Evolutionary conservation across 139 green algal genomes (phyloP).

Genomic region (Edaphochlamys debaryana): DNA sequence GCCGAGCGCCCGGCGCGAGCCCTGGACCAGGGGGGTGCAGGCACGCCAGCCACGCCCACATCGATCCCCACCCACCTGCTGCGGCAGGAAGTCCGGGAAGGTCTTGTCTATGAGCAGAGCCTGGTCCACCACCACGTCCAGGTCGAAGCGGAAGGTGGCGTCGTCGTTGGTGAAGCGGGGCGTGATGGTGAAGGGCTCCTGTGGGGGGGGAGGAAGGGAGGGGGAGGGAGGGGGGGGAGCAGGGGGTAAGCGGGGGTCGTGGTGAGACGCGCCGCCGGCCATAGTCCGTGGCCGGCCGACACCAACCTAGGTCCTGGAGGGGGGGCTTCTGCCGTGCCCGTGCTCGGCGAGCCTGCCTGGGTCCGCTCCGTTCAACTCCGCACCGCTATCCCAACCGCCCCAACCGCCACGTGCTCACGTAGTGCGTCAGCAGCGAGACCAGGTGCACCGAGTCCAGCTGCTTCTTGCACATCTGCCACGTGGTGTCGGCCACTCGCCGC

Average conservation of each 20-base stretch:
- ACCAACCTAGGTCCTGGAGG: no score
- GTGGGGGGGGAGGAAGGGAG: neutral
- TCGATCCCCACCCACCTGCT: neutral
- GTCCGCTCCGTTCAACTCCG: no score
- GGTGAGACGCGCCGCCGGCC: no score
- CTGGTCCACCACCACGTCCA: constrained; percentile 37
- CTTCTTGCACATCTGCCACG: constrained; percentile 33
- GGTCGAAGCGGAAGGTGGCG: constrained; percentile 24
- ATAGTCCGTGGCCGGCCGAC: no score
- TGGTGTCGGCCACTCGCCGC: constrained; percentile 26
- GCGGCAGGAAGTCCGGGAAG: constrained; percentile 35
- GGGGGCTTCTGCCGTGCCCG: no score
- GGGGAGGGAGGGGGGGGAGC: no score
- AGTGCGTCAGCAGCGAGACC: constrained; percentile 36
- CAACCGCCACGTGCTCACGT: neutral
- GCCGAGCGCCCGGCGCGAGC: no score
- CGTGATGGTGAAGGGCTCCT: constrained; percentile 41
- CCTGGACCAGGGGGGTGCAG: no score
- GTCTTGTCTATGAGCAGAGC: constrained; percentile 15
- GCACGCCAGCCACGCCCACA: no score
- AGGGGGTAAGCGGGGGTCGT: no score
- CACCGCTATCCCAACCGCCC: neutral
- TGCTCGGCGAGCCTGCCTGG: no score
- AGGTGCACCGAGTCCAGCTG: constrained; percentile 42
- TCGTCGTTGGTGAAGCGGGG: constrained; percentile 19